phyloP scores from a whole-genome alignment of 257 asterid species.

The Nicotiana undulata region DNA sequence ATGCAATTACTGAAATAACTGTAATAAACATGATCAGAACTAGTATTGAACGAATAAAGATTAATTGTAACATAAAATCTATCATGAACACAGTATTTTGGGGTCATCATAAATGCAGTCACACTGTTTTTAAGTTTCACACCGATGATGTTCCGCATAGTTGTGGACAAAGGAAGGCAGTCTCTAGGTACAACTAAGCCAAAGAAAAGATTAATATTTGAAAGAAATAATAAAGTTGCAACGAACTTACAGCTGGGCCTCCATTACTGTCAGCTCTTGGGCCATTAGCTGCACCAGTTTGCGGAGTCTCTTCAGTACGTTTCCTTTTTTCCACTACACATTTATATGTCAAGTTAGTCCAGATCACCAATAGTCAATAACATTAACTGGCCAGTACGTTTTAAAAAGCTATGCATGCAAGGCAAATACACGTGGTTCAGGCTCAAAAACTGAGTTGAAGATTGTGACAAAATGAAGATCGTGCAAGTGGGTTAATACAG shows the following conservation, averaged over 20 bases:
- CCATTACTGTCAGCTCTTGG: slow-evolving; percentile 71
- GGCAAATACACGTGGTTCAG: not conserved
- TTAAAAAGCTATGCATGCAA: not conserved
- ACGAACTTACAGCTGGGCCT: slow-evolving; percentile 66
- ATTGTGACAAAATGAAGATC: not conserved
- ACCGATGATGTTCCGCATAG: not conserved
- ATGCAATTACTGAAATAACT: not conserved
- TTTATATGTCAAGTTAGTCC: not conserved
- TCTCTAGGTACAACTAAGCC: not conserved
- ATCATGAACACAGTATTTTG: not conserved
- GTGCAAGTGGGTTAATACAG: not conserved
- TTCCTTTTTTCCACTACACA: slow-evolving; percentile 68
- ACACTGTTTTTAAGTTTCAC: not conserved
- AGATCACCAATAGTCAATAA: not conserved
- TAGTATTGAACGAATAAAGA: not conserved
- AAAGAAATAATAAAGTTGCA: slow-evolving; percentile 12
- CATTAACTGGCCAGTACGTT: not conserved
- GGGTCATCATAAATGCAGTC: not conserved
- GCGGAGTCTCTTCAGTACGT: slow-evolving; percentile 59
- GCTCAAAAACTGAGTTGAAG: not conserved
- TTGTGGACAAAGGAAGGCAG: not conserved
- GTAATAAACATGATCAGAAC: not conserved
- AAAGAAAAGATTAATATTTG: not conserved
- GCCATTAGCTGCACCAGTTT: slow-evolving; percentile 54
- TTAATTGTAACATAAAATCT: not conserved